Base-by-base conservation (phyloP, 768 basidiomycete species). In the Cystobasidium onofrii region DNA sequence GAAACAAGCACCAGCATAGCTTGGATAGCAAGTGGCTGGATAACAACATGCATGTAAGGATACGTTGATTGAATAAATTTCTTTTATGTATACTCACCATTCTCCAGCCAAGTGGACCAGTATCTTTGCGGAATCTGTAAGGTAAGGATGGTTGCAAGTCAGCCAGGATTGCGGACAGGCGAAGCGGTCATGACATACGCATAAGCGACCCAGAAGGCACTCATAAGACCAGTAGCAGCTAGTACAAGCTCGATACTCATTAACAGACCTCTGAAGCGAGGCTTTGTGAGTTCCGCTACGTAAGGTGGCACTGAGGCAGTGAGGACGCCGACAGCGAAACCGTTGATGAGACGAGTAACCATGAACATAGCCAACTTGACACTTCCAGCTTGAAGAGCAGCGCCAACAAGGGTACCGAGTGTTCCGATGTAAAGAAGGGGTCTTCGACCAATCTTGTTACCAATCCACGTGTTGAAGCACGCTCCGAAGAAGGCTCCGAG, bases 311-410 rank as follows among this genome's bases (percentile, higher is more conserved):
- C 77, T 57, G 76, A 73, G 20, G 64, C 55, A 10, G 78, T 79
- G 10, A 79, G 62, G 34, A 77, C 70, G 15, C 77, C 77, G 74
- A 78, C 76, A 25, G 74, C 72, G 64, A 76, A 76, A n/a, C 78
- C 78, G 67, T 76, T 77, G 66, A 78, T 72, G 25, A 79, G 25
- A 50, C 73, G 64, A 29, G 70, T 60, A 17, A 73, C 64, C 60
- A 75, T 76, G 64, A 77, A 77, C 74, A 77, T 74, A 9, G 64
- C 73, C 0, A 79, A 72, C 46, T 75, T 69, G 64, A 75, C 67
- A 0, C 73, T 73, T 6, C 74, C 75, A 62, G 73, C 73, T 73
- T 74, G 73, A 2, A 74, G 64, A 17, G 41, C 74, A 17, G 71
- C 66, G 23, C 65, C 65, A 36, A 67, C 20, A 9, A 67, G 29